These are phyloP conservation scores for Hymenoscyphus linearis DNA, from an alignment of 2,329 filamentous ascomycete genomes.

Conservation along the genomic window DNA sequence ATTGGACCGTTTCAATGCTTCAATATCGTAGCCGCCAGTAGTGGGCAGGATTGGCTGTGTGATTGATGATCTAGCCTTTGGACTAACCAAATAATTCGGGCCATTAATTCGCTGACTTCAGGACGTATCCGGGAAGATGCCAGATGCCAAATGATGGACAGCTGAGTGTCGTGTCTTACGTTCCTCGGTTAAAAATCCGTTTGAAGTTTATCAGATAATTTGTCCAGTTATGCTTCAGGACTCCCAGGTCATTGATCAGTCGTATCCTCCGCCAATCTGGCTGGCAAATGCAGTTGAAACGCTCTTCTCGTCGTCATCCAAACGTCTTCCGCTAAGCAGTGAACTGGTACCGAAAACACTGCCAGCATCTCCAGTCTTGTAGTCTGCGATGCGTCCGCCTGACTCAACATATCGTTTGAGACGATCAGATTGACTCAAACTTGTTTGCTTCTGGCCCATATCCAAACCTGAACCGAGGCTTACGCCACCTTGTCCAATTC, in stretches of 20 bases:
- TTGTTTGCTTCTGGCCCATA: slow-evolving; percentile 60
- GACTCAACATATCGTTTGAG: slow-evolving; percentile 93
- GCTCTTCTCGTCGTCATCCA: slow-evolving; percentile 95
- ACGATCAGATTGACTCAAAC: slow-evolving; percentile 78
- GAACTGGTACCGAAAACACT: slow-evolving; percentile 63
- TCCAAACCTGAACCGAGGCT: slow-evolving; percentile 78
- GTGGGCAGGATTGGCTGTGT: not conserved
- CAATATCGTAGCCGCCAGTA: slow-evolving; percentile 7
- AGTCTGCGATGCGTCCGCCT: slow-evolving; percentile 59
- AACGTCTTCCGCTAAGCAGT: slow-evolving; percentile 32
- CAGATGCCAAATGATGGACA: slow-evolving; percentile 6
- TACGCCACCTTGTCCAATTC: slow-evolving; percentile 77
- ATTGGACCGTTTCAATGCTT: slow-evolving; percentile 5
- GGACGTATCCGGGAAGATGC: not conserved
- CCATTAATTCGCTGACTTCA: not conserved
- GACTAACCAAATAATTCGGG: not conserved
- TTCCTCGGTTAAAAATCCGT: slow-evolving; percentile 6
- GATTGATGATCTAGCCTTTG: slow-evolving; percentile 1
- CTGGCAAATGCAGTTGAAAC: slow-evolving; percentile 95
- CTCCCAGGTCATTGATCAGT: slow-evolving; percentile 28
- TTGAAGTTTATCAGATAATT: slow-evolving; percentile 4
- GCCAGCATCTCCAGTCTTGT: slow-evolving; percentile 49
- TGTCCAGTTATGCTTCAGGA: slow-evolving; percentile 9
- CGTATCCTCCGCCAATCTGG: slow-evolving; percentile 62
- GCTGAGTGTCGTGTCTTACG: slow-evolving; percentile 2